These are phyloP conservation scores for Albizia julibrissin DNA, from an alignment of 306 rosid species.

Conservation along the genomic window DNA sequence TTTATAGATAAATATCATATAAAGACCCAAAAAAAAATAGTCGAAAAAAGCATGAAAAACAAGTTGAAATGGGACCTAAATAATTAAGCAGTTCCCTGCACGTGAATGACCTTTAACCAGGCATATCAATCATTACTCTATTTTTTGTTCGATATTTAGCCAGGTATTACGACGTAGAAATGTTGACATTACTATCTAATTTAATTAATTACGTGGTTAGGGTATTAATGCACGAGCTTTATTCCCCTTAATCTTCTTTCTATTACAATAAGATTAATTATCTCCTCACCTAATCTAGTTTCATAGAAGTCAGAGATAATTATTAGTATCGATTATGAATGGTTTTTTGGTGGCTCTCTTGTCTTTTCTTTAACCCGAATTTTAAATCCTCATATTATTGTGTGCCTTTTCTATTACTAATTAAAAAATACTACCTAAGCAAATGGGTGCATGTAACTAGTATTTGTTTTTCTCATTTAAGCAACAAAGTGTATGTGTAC, in stretches of 20 bases:
- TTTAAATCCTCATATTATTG: background rate
- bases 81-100: conserved; percentile 21
- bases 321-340: background rate
- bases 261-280: no score
- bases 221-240: background rate
- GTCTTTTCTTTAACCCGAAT: background rate
- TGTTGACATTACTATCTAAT: background rate
- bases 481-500: no score
- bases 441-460: background rate
- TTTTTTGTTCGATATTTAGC: background rate
- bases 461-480: no score
- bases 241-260: background rate
- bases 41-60: background rate
- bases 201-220: background rate
- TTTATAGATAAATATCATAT: background rate
- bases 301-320: background rate
- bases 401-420: background rate
- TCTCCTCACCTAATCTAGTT: background rate
- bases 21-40: background rate
- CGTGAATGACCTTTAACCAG: conserved; percentile 29
- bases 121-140: conserved; percentile 5
- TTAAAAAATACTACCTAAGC: background rate
- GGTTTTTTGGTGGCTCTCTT: background rate
- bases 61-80: conserved; percentile 1
- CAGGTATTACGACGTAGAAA: background rate